Evolutionary conservation across 2,329 filamentous ascomycete species (phyloP).

Genomic region (Teratosphaeria destructans): DNA sequence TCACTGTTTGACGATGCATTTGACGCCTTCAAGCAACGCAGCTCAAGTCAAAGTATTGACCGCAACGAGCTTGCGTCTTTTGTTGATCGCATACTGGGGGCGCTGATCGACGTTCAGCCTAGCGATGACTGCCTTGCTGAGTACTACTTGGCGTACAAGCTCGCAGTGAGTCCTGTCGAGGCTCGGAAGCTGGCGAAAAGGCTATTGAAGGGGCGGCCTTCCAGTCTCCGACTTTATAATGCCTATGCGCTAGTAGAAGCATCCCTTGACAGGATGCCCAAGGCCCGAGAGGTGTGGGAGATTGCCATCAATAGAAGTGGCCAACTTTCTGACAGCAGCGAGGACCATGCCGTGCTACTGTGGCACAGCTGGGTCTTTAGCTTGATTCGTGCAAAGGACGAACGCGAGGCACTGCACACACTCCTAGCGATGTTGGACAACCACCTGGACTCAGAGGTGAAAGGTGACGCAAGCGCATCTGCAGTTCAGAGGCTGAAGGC

Average conservation of each 20-base stretch:
- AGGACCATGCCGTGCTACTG: conserved; percentile 35
- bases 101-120: conserved; percentile 39
- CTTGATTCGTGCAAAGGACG: conserved; percentile 41
- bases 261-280: conserved; percentile 44
- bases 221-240: conserved; percentile 62
- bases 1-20: conserved; percentile 8
- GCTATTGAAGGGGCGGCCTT: conserved; percentile 58
- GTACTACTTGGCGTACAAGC: conserved; percentile 61
- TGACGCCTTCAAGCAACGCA: conserved; percentile 1
- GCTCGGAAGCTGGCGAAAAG: conserved; percentile 62
- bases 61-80: conserved; percentile 2
- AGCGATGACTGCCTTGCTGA: conserved; percentile 48
- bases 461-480: not conserved
- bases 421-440: conserved; percentile 23
- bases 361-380: conserved; percentile 59
- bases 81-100: conserved; percentile 44
- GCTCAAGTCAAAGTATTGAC: not conserved
- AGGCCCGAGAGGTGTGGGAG: conserved; percentile 54
- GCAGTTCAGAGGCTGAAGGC: conserved; percentile 39
- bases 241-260: conserved; percentile 66
- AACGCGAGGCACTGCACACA: conserved; percentile 23
- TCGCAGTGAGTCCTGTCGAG: conserved; percentile 38
- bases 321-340: conserved; percentile 27
- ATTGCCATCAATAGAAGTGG: conserved; percentile 53
- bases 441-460: not conserved